Percentiles rank a stretch among this genome's conserved stretches.
Evolutionary conservation across 306 rosid species (phyloP).

Genomic region (Comarum palustre): DNA sequence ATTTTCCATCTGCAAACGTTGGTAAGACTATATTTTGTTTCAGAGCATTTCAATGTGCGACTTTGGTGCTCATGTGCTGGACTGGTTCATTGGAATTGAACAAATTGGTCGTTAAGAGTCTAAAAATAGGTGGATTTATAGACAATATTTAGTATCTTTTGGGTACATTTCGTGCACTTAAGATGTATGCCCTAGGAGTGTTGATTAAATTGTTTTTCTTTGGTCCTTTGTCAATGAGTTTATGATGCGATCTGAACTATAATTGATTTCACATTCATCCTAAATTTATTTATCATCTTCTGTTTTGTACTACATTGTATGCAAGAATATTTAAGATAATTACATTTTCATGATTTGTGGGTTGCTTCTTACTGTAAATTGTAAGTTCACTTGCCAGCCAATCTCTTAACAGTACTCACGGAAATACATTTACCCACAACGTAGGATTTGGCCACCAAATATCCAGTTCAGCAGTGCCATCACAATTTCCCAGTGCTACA

Average conservation of each 20-base stretch:
- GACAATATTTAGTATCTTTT: background rate
- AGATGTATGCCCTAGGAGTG: background rate
- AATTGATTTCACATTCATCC: background rate
- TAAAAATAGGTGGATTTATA: background rate
- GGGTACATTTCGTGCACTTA: background rate
- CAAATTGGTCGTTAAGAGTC: background rate
- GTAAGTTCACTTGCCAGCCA: constrained; percentile 32
- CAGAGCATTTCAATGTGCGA: background rate
- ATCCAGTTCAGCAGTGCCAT: constrained; percentile 31
- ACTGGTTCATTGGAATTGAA: background rate
- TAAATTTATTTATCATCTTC: background rate
- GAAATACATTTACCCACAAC: constrained; percentile 38
- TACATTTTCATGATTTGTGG: constrained; percentile 2
- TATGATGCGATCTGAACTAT: background rate
- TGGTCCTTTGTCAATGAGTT: background rate
- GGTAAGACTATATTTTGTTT: constrained; percentile 19
- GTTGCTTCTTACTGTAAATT: constrained; percentile 10
- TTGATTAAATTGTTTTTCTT: background rate
- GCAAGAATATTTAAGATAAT: background rate
- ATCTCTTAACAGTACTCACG: constrained; percentile 32
- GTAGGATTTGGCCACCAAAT: constrained; percentile 28
- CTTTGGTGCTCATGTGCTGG: background rate
- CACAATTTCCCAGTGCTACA: constrained; percentile 34
- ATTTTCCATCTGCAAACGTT: constrained; percentile 27
- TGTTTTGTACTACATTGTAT: background rate